Base-by-base conservation (phyloP, 129 eudicot genomes). In the Arctium minus region DNA sequence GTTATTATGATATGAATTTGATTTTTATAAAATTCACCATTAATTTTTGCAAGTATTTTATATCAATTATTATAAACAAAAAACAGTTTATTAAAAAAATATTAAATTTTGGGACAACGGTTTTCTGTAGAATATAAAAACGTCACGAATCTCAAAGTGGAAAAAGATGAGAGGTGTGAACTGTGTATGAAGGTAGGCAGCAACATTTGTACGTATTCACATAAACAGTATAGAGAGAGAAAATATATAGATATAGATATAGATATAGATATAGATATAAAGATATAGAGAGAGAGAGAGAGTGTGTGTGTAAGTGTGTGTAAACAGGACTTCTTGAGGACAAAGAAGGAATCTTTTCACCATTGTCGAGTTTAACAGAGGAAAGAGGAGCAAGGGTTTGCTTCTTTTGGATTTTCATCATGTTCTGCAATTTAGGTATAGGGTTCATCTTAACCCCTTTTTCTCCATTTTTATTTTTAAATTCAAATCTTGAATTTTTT, bases 121-220 rank as follows among this genome's bases (percentile, higher is more conserved):
- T 79, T 79, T 42, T 79, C 35, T 70, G 42, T 48, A 71, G 36
- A 71, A 71, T 71, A 80, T 71, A 71, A 70, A 42, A 80, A 80
- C 83, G 77, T 80, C 83, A 80, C 83, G 83, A 71, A 48, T 80
- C 77, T 80, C 83, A 70, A 80, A 80, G 83, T 35, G 71, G 83
- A 73, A 73, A 72, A 38, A 39, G 56, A 27, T 15, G 74, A 71
- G 74, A 71, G 15, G 83, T 46, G 64, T 67, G 82, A 79, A 79
- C 82, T 39, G 75, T 67, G 67, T 79, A 70, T 79, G 82, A 79
- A 69, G 40, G 29, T 39, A 69, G 17, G 27, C 68, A 60, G 15
- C 67, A 40, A 73, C 71, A 27, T 67, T 67, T 67, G 71, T 67
- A 67, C 71, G 71, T 67, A 67, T 67, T 67, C 71, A 67, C 71